Percentiles rank a stretch among this genome's conserved stretches.
These are phyloP conservation scores for Boletales sp. DNA, from an alignment of 768 basidiomycete genomes.

Conservation along the genomic window DNA sequence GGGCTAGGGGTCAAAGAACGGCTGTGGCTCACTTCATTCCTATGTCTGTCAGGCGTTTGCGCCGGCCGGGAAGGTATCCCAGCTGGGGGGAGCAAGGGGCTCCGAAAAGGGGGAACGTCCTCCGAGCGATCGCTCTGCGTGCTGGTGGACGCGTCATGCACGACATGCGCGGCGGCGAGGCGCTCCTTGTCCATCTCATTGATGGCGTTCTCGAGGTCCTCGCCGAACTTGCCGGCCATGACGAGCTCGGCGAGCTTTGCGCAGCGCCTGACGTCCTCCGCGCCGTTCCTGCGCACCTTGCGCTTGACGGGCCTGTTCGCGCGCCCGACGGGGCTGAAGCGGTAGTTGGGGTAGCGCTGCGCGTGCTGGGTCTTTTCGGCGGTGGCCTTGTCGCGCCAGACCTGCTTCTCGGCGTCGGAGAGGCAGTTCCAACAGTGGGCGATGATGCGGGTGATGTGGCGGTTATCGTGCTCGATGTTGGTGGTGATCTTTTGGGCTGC, in stretches of 20 bases:
- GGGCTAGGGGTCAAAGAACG: not conserved
- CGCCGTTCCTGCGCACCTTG: constrained; percentile 50
- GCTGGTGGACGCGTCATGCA: not conserved
- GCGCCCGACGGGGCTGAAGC: constrained; percentile 46
- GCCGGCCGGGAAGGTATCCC: not conserved
- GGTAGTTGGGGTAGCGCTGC: constrained; percentile 50
- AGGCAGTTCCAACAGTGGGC: constrained; percentile 55
- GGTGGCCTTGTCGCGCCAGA: constrained; percentile 50
- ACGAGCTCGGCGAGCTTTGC: constrained; percentile 48
- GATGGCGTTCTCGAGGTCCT: constrained; percentile 45
- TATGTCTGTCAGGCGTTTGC: not conserved
- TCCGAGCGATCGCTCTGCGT: not conserved
- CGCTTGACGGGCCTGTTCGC: constrained; percentile 44
- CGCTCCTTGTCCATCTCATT: constrained; percentile 27
- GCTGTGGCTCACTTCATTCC: constrained; percentile 13
- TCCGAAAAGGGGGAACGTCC: constrained; percentile 23
- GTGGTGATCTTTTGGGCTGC: constrained; percentile 45
- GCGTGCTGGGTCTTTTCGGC: constrained; percentile 49
- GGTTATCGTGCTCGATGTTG: constrained; percentile 53
- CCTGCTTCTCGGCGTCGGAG: constrained; percentile 45
- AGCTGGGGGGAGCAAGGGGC: constrained; percentile 29
- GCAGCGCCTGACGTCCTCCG: constrained; percentile 47
- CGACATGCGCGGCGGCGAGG: not conserved
- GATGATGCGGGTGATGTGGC: constrained; percentile 55
- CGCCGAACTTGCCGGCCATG: constrained; percentile 47